A percentile compares a stretch with the other conserved stretches of the same genome.
These are phyloP conservation scores for Aspergillus pseudotamarii DNA, from an alignment of 2,329 filamentous ascomycete genomes.

Conservation along the genomic window DNA sequence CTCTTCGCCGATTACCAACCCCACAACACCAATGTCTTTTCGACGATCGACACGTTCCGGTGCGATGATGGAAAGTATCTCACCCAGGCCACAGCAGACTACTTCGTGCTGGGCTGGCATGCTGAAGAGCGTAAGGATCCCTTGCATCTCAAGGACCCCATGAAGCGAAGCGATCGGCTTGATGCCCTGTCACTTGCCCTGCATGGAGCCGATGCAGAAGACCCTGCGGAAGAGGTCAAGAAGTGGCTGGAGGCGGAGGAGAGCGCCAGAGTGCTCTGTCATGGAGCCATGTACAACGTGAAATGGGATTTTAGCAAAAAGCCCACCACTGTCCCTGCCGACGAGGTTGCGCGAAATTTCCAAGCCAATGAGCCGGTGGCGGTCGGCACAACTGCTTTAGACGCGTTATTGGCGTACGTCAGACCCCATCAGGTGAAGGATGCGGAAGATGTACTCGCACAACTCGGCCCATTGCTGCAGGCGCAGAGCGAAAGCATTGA, in stretches of 20 bases:
- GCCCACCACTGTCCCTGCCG: conserved; percentile 34
- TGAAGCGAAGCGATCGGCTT: conserved; percentile 8
- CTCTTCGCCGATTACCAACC: conserved; percentile 48
- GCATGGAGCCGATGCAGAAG: background rate
- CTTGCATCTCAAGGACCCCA: background rate
- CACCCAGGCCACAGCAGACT: conserved; percentile 34
- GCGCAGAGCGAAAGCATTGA: conserved; percentile 22
- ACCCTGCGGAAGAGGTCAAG: background rate
- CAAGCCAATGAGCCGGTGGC: conserved; percentile 22
- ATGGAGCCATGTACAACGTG: conserved; percentile 45
- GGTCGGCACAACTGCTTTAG: conserved; percentile 43
- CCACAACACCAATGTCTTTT: conserved; percentile 49
- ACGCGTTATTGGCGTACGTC: conserved; percentile 42
- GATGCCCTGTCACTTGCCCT: background rate
- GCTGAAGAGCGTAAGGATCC: conserved; percentile 15
- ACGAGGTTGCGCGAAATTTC: conserved; percentile 16
- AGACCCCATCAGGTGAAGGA: conserved; percentile 21
- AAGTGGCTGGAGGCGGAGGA: conserved; percentile 3
- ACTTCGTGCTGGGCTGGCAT: conserved; percentile 49
- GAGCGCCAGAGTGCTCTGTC: conserved; percentile 23
- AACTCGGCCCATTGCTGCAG: conserved; percentile 12
- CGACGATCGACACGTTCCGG: conserved; percentile 44
- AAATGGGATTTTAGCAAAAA: conserved; percentile 34
- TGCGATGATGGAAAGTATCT: conserved; percentile 24
- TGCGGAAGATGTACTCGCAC: conserved; percentile 5